Evolutionary conservation across 177 flowering plant species (phyloP).

Genomic region (Telopea speciosissima): DNA sequence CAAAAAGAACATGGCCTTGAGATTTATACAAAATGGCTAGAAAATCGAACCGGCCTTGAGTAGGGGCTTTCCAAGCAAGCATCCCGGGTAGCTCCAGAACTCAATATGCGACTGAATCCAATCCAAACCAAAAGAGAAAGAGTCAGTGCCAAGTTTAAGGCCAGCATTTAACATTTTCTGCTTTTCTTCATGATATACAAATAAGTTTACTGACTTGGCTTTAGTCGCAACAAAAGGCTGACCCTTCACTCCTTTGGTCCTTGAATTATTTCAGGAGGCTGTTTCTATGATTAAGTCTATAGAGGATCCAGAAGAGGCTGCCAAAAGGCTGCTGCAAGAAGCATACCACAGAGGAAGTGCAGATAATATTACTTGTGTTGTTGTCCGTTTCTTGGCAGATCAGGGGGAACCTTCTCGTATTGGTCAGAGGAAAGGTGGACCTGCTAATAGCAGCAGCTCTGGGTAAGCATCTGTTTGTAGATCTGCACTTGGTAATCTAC

Average conservation of each 20-base stretch:
- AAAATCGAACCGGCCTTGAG: too few species aligned
- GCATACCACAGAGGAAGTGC: slow-evolving; percentile 93
- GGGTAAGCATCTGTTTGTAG: slow-evolving; percentile 16
- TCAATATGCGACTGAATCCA: too few species aligned
- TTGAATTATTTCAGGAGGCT: slow-evolving; percentile 61
- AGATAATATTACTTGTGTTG: slow-evolving; percentile 89
- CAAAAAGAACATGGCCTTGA: neutral
- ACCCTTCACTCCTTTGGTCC: slow-evolving; percentile 2
- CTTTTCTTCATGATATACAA: neutral
- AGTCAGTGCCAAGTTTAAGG: too few species aligned
- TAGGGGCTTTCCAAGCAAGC: too few species aligned
- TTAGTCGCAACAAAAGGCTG: neutral
- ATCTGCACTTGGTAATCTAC: neutral
- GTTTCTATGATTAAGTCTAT: slow-evolving; percentile 77
- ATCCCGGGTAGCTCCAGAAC: too few species aligned
- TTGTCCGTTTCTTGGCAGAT: slow-evolving; percentile 73
- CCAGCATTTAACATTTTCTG: neutral
- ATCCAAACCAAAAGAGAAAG: too few species aligned
- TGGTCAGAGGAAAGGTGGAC: slow-evolving; percentile 13
- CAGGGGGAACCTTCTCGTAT: slow-evolving; percentile 30
- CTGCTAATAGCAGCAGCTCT: slow-evolving; percentile 30
- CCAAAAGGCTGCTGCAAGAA: slow-evolving; percentile 79
- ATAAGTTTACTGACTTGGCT: neutral
- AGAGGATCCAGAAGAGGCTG: slow-evolving; percentile 76
- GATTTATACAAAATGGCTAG: too few species aligned